Base-by-base conservation (phyloP, 257 asterid genomes). In the Gentiana macrophylla region DNA sequence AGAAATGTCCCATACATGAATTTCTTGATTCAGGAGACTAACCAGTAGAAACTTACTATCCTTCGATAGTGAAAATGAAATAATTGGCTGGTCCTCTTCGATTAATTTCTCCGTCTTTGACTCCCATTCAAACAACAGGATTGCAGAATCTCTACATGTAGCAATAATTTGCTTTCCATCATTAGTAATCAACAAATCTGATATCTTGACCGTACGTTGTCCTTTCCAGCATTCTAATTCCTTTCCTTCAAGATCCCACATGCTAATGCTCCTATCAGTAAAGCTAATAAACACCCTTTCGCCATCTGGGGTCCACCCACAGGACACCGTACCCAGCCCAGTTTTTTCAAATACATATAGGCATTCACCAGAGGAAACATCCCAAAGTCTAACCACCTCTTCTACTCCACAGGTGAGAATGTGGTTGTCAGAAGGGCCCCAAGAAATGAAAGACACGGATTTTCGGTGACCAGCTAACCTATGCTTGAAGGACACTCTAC, bases 191-290 rank as follows among this genome's bases (percentile, higher is more conserved):
- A 75, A 93, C 83, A 91, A 74, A 62, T 91, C 96, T 3, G 94
- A 82, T 55, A 65, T 79, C 72, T 70, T 81, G 67, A 55, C 49
- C 49, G 95, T 81, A 63, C 74, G 74, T 59, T 71, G 94, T 62
- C 98, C 98, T 77, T 78, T 85, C 95, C 92, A 87, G 59, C 86
- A 73, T 33, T 88, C 84, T 9, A 87, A 44, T 70, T 91, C 98
- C 72, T 82, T 87, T 50, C 98, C 97, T 34, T 79, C 90, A 56
- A 77, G 67, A 69, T 85, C 95, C 95, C 97, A 87, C 97, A 77
- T 72, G 67, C 57, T 62, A 68, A 91, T 77, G 76, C 94, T 91
- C 77, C 74, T 87, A 70, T 91, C 96, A 44, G 84, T 73, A 50
- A 75, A 80, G 67, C 98, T 94, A 24, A 80, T 67, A 64, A 84